phyloP scores from a whole-genome alignment of 148 eudicot genomes.

The Oxyria digyna region DNA sequence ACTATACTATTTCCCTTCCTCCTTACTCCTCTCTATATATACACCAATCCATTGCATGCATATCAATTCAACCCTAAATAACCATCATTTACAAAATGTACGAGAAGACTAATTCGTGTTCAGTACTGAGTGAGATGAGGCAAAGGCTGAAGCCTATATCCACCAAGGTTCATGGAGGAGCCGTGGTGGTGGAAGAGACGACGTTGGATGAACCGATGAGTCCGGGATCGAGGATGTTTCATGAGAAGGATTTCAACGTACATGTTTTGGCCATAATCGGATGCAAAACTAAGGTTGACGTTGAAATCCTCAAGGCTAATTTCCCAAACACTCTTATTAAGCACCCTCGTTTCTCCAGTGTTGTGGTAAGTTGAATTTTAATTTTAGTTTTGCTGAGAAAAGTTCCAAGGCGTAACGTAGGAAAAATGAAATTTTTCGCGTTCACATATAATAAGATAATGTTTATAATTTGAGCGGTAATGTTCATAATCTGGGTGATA shows the following conservation, averaged over 20 bases:
- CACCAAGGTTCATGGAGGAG: conserved; percentile 9
- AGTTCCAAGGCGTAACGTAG: too few relatives aligned
- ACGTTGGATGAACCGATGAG: conserved; percentile 34
- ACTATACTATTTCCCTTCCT: too few relatives aligned
- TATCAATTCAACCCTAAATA: too few relatives aligned
- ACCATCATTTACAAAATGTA: too few relatives aligned
- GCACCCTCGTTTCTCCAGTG: conserved; percentile 38
- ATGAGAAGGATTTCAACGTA: conserved; percentile 21
- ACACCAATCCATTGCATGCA: too few relatives aligned
- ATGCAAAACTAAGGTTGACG: conserved; percentile 14
- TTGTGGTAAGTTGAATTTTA: conserved; percentile 15
- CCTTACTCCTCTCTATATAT: too few relatives aligned
- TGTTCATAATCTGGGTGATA: too few relatives aligned
- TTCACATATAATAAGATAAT: too few relatives aligned
- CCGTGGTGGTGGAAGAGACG: background rate
- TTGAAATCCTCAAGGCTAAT: conserved; percentile 19
- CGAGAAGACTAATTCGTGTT: too few relatives aligned
- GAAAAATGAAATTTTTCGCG: too few relatives aligned
- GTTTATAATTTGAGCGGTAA: too few relatives aligned
- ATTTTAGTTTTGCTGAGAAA: background rate
- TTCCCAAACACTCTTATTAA: conserved; percentile 23
- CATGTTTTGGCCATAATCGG: conserved; percentile 28
- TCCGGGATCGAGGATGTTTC: conserved; percentile 29
- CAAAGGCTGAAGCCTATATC: conserved; percentile 27
- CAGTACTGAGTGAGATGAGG: conserved; percentile 20